A percentile compares a stretch with the other conserved stretches of the same genome.
Conservation (phyloP, 495 filamentous ascomycete genomes). For the Penicillium cosmopolitanum region DNA sequence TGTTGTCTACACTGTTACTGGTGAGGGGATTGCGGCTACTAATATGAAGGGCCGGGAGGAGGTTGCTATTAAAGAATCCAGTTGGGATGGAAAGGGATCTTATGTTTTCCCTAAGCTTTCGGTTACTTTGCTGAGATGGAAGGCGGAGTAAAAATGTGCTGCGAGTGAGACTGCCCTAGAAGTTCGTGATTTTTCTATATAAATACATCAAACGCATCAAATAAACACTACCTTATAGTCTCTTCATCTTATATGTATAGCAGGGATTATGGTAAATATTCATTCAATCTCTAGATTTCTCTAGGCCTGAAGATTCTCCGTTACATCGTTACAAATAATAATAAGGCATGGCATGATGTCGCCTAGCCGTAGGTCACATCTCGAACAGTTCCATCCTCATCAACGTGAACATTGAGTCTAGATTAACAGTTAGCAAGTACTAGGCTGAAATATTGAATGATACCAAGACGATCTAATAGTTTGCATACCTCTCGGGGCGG, state of each 20-base stretch:
- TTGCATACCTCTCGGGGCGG: slow-evolving; percentile 57
- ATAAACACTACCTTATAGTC: slow-evolving; percentile 14
- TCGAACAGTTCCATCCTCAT: slow-evolving; percentile 72
- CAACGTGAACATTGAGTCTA: slow-evolving; percentile 74
- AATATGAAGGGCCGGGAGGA: slow-evolving; percentile 65
- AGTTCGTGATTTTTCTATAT: slow-evolving; percentile 1
- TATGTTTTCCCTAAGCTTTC: slow-evolving; percentile 69
- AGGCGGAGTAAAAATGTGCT: slow-evolving; percentile 39
- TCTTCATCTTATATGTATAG: no score
- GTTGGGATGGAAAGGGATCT: slow-evolving; percentile 60
- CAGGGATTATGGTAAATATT: no score
- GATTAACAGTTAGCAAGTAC: background rate
- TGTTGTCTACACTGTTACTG: slow-evolving; percentile 63
- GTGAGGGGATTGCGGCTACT: slow-evolving; percentile 52
- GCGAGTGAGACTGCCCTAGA: background rate
- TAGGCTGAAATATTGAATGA: background rate
- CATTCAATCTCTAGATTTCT: background rate
- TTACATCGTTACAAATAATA: no score
- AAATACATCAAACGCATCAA: background rate
- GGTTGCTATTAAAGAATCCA: slow-evolving; percentile 61
- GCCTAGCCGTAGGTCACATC: slow-evolving; percentile 60
- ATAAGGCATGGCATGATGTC: no score
- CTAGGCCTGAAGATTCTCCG: background rate
- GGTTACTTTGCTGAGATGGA: slow-evolving; percentile 69
- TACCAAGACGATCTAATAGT: background rate